These are phyloP conservation scores for Plantago major DNA, from an alignment of 257 asterid genomes.

Conservation along the genomic window DNA sequence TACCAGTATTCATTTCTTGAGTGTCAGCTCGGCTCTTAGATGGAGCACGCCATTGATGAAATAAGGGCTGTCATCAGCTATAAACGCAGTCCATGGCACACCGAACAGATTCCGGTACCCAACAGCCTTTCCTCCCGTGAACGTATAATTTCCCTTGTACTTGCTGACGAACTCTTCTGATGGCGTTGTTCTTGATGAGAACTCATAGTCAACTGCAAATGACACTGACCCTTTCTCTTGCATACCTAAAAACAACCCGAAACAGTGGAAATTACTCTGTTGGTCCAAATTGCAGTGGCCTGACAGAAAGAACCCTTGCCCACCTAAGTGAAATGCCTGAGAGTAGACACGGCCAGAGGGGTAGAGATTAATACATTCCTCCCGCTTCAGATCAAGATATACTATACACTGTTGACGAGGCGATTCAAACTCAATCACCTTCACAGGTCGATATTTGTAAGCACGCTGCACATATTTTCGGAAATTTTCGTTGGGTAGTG, in stretches of 20 bases:
- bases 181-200: slow-evolving; percentile 54
- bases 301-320: slow-evolving; percentile 77
- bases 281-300: slow-evolving; percentile 90
- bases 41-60: slow-evolving; percentile 73
- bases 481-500: slow-evolving; percentile 28
- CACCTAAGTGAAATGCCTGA: slow-evolving; percentile 82
- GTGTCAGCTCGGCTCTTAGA: slow-evolving; percentile 67
- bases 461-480: slow-evolving; percentile 65
- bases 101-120: slow-evolving; percentile 70
- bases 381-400: slow-evolving; percentile 71
- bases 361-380: slow-evolving; percentile 57
- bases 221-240: slow-evolving; percentile 62
- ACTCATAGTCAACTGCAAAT: slow-evolving; percentile 67
- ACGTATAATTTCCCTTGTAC: slow-evolving; percentile 54
- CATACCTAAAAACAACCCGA: slow-evolving; percentile 83
- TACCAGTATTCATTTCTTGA: slow-evolving; percentile 29
- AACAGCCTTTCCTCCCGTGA: slow-evolving; percentile 71
- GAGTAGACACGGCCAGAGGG: slow-evolving; percentile 71
- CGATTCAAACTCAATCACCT: slow-evolving; percentile 61
- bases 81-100: slow-evolving; percentile 56
- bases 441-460: slow-evolving; percentile 73
- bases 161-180: slow-evolving; percentile 52
- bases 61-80: slow-evolving; percentile 51
- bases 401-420: slow-evolving; percentile 75
- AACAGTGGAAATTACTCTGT: slow-evolving; percentile 50